Evolutionary conservation across 1,139 yeast species (phyloP), one percentile per base, ranked within the genome.

Genomic region (Candida freyschussii): DNA sequence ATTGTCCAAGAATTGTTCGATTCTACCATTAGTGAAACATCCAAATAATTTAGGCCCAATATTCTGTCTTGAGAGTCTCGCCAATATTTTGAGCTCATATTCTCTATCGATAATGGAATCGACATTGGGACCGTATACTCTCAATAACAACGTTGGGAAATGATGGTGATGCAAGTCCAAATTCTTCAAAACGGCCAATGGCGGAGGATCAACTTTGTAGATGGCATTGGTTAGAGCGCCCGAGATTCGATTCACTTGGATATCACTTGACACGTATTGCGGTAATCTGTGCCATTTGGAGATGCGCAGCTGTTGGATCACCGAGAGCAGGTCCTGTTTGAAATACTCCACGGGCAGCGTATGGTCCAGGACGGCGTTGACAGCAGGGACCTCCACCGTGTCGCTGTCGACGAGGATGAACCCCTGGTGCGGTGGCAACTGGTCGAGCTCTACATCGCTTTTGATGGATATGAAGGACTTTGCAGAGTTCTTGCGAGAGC

Each of bases 141-240:
- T 65, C 41, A 91, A 62, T 31, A 91, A 63, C 26, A 91, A 61
- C 3, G 67, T 53, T 2, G 68, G 66, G 30, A 60, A 47, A 9
- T 37, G 26, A 10, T 27, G 27, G 26, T 35, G 29, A 20, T 47
- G 47, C n/a, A 46, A 31, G 13, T 46, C 43, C 26, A 52, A 48
- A 34, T 58, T 57, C 36, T 54, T 56, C 37, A 55, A 72, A 34
- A 69, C 67, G 6, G 30, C 43, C 10, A 43, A 35, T 3, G 48
- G 36, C 11, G 59, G 56, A 9, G 57, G 49, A 29, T 58, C 67
- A 5, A 87, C 70, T 47, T 78, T 76, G 57, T 83, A 87, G 35
- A 91, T 84, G 18, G 93, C 82, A 55, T 91, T 91, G 17, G 98
- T 91, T 55, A 91, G 68, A 0, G 98, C 98, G 10, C 98, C 97